A percentile compares a stretch with the other conserved stretches of the same genome.
These are phyloP conservation scores for Pythium apleroticum DNA, from an alignment of 352 stramenopile genomes.

Conservation along the genomic window DNA sequence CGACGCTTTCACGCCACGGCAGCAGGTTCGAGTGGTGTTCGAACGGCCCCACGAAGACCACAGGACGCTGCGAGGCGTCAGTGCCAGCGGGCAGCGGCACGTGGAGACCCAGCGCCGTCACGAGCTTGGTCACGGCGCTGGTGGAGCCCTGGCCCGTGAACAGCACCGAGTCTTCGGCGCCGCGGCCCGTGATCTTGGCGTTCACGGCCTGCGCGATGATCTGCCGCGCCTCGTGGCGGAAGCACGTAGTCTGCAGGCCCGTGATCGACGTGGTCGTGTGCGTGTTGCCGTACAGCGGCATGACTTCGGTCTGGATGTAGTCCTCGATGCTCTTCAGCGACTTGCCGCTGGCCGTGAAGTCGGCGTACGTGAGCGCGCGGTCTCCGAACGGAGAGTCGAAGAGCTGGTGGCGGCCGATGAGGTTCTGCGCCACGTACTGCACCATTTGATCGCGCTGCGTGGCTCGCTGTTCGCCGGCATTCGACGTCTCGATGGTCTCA, in stretches of 20 bases:
- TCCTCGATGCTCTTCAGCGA: slow-evolving; percentile 62
- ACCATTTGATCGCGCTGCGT: slow-evolving; percentile 24
- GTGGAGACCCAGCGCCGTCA: slow-evolving; percentile 36
- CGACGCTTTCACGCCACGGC: slow-evolving; percentile 89
- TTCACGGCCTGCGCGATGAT: slow-evolving; percentile 86
- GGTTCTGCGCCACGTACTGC: slow-evolving; percentile 30
- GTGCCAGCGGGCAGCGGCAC: slow-evolving; percentile 17
- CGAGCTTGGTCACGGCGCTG: slow-evolving; percentile 64
- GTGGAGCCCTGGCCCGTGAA: slow-evolving; percentile 90
- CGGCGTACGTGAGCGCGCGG: slow-evolving; percentile 80
- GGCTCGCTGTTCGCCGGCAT: slow-evolving; percentile 29
- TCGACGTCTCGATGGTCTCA: slow-evolving; percentile 35
- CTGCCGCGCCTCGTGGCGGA: slow-evolving; percentile 90
- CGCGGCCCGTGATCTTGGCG: slow-evolving; percentile 76
- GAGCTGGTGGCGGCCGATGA: slow-evolving; percentile 30
- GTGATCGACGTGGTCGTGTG: slow-evolving; percentile 85
- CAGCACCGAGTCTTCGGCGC: slow-evolving; percentile 88
- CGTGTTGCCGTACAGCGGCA: slow-evolving; percentile 94
- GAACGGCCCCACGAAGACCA: slow-evolving; percentile 89
- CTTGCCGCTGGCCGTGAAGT: slow-evolving; percentile 89
- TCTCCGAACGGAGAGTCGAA: slow-evolving; percentile 49
- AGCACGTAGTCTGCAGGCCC: slow-evolving; percentile 78
- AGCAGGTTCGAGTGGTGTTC: slow-evolving; percentile 96
- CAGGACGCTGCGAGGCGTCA: slow-evolving; percentile 33
- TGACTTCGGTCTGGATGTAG: slow-evolving; percentile 78